These are phyloP conservation scores for Lepidium africanum DNA, from an alignment of 345 rosid species.

Conservation along the genomic window DNA sequence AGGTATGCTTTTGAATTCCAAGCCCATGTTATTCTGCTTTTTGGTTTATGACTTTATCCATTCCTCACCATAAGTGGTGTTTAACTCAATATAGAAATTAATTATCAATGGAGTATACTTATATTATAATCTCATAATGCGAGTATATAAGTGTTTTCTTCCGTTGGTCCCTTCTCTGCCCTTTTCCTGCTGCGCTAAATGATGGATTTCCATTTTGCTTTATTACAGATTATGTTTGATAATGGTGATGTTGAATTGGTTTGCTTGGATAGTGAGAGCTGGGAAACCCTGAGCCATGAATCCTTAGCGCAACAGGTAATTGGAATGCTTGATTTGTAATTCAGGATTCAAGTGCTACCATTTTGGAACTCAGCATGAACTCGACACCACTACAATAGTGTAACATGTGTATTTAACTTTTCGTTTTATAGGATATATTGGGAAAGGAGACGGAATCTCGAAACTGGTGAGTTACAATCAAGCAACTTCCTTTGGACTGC, in stretches of 20 bases:
- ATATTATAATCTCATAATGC: background rate
- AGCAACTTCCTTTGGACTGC: background rate
- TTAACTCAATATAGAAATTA: background rate
- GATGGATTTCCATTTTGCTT: background rate
- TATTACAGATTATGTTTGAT: conserved; percentile 42
- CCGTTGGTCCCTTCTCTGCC: background rate
- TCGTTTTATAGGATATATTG: conserved; percentile 17
- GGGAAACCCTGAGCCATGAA: conserved; percentile 37
- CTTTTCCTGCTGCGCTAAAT: background rate
- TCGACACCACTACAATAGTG: background rate
- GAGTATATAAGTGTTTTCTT: no score
- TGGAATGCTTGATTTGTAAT: background rate
- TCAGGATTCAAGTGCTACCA: background rate
- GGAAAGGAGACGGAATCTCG: conserved; percentile 30
- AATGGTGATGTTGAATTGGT: conserved; percentile 42
- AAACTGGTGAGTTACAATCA: conserved; percentile 37
- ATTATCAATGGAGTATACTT: background rate
- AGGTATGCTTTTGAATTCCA: conserved; percentile 28
- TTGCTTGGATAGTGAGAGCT: conserved; percentile 44
- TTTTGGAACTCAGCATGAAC: conserved; percentile 2
- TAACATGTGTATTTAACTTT: background rate
- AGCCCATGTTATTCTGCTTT: background rate
- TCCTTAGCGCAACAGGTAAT: conserved; percentile 38
- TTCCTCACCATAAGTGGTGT: background rate
- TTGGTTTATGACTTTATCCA: background rate